These are phyloP conservation scores for Penicillium bovifimosum DNA, from an alignment of 495 filamentous ascomycete genomes.

Conservation along the genomic window DNA sequence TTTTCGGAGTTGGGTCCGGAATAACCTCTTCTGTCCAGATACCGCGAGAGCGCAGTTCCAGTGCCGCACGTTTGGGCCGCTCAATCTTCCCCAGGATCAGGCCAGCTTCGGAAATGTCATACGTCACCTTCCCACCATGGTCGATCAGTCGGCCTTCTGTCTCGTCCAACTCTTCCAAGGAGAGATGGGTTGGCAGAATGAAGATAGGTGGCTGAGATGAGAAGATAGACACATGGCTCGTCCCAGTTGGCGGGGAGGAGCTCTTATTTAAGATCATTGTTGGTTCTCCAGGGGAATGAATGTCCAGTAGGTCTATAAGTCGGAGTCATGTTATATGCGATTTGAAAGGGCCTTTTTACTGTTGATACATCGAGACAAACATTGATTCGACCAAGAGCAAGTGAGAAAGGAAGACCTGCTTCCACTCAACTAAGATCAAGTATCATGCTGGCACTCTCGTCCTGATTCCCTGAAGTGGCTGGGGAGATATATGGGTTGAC, in stretches of 20 bases:
- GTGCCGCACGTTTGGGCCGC: conserved; percentile 61
- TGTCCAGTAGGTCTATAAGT: no score
- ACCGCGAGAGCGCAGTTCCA: conserved; percentile 68
- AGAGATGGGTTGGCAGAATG: conserved; percentile 67
- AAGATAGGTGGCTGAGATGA: conserved; percentile 56
- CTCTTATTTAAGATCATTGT: background rate
- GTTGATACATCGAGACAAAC: no score
- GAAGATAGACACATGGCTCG: conserved; percentile 10
- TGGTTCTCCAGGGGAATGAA: no score
- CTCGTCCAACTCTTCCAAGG: conserved; percentile 52
- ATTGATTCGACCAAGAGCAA: no score
- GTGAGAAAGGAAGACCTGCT: no score
- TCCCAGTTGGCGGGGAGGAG: conserved; percentile 2
- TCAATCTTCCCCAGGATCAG: conserved; percentile 68
- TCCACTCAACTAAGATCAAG: no score
- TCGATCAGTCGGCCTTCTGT: conserved; percentile 58
- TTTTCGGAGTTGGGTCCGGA: background rate
- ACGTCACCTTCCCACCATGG: conserved; percentile 55
- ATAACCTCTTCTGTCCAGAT: conserved; percentile 53
- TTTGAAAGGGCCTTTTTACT: no score
- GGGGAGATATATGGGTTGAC: no score
- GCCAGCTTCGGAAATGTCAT: conserved; percentile 64
- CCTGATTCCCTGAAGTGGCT: no score
- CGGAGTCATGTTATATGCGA: no score
- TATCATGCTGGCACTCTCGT: no score